Base-by-base conservation (phyloP, 73 alveolate species). In the Paramecium bursaria region DNA sequence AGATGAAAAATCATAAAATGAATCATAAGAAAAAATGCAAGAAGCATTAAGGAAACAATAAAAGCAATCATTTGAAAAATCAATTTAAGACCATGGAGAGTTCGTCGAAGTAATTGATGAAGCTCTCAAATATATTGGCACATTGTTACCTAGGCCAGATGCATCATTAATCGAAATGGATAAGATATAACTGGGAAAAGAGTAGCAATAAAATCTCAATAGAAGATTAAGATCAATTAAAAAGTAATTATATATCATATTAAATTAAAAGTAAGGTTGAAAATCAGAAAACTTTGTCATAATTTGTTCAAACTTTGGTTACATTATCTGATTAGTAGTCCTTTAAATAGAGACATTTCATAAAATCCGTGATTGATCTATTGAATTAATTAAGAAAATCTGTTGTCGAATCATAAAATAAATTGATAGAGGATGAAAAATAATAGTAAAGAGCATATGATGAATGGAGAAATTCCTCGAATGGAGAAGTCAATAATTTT, bases 121-220 rank as follows among this genome's bases (percentile, higher is more conserved):
- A 5, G 21, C 82, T 14, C 50, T 67, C 9, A 67, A 67, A 47
- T 25, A 25, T 42, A 57, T 67, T 2, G 82, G 82, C 17, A 11
- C 82, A 1, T 35, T 67, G 19, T 42, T 67, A 42, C 82, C 82
- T 6, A 67, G 82, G 44, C 82, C 82, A 0, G 82, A 67, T 67
- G 26, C 50, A 13, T 39, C 60, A 39, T 67, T 67, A 14, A 67
- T 67, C 44, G 82, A 67, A 29, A 67, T 67, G 82, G 82, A 67
- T 67, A 67, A 67, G 4, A 42, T 67, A 21, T n/a, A 67, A 39
- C 44, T 67, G 11, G 44, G 46, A 11, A 67, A 67, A 21, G 82
- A 67, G 22, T 53, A 67, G 44, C 44, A 53, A 1, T 25, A 67
- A 21, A 35, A 67, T 9, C 50, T 67, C 14, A 67, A 14, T 67